A percentile compares a stretch with the other conserved stretches of the same genome.
Evolutionary conservation across 1,284 basidiomycete species (phyloP).

Genomic region (Termitomyces sp.): DNA sequence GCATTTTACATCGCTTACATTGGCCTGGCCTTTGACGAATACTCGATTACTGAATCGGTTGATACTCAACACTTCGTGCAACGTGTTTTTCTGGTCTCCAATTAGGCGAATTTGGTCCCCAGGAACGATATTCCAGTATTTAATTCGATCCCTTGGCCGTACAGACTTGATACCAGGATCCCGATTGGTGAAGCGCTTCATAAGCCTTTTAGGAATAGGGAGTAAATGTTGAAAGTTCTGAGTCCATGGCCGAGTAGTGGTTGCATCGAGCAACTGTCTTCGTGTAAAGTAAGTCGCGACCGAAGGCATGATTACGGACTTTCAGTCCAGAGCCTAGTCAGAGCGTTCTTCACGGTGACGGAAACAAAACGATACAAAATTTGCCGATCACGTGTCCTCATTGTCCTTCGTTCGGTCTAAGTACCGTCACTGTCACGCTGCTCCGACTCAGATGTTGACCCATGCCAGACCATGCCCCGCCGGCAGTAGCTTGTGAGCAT

Average conservation of each 20-base stretch:
- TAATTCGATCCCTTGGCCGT: conserved; percentile 64
- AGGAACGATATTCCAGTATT: conserved; percentile 81
- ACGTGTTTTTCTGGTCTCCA: conserved; percentile 52
- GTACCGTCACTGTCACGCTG: too few relatives aligned
- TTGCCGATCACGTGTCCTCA: background rate
- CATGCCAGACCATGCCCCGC: too few relatives aligned
- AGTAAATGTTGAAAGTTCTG: conserved; percentile 62
- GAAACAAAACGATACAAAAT: background rate
- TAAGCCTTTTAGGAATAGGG: conserved; percentile 45
- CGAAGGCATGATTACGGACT: conserved; percentile 25
- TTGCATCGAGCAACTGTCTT: conserved; percentile 39
- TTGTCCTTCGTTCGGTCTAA: too few relatives aligned
- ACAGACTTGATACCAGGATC: conserved; percentile 47
- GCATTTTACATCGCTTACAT: conserved; percentile 32
- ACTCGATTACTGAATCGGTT: conserved; percentile 71
- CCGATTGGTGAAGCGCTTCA: conserved; percentile 30
- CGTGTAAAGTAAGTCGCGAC: conserved; percentile 34
- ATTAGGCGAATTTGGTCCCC: conserved; percentile 73
- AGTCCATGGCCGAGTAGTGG: conserved; percentile 52
- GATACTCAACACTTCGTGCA: conserved; percentile 68
- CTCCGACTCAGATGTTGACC: too few relatives aligned
- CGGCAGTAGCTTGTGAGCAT: too few relatives aligned
- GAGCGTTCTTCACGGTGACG: background rate
- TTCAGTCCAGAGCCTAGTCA: background rate
- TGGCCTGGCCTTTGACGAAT: conserved; percentile 52